Percentiles rank a stretch among this genome's conserved stretches.
Evolutionary conservation across 192 early-diverging fungal species (phyloP).

Genomic region (Coemansia sp.): DNA sequence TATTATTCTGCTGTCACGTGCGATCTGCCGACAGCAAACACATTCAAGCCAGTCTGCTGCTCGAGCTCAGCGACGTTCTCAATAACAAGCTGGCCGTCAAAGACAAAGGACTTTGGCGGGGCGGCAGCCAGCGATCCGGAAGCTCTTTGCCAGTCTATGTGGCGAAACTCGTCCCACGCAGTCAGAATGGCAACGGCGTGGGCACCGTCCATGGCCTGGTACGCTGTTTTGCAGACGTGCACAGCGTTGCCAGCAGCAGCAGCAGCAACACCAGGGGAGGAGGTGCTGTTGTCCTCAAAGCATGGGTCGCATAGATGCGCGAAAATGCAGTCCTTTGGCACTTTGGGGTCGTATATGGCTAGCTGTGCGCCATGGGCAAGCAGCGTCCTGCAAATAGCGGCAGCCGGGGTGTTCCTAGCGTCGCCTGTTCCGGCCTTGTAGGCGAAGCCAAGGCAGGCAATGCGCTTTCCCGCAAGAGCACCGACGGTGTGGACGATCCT

Average conservation of each 20-base stretch:
- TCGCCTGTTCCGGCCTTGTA: slow-evolving; percentile 96
- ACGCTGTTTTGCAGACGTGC: slow-evolving; percentile 62
- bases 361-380: slow-evolving; percentile 75
- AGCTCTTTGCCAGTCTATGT: slow-evolving; percentile 59
- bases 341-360: slow-evolving; percentile 90
- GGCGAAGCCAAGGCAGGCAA: slow-evolving; percentile 86
- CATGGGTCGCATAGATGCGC: slow-evolving; percentile 33
- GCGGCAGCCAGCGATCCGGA: slow-evolving; percentile 61
- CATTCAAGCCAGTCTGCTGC: slow-evolving; percentile 74
- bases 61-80: slow-evolving; percentile 64
- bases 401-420: slow-evolving; percentile 90
- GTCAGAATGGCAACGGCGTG: slow-evolving; percentile 82
- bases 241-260: slow-evolving; percentile 38
- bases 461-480: slow-evolving; percentile 74
- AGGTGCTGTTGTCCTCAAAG: not conserved
- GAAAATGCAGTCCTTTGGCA: slow-evolving; percentile 64
- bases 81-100: slow-evolving; percentile 82
- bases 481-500: slow-evolving; percentile 71
- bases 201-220: slow-evolving; percentile 67
- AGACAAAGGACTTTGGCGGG: slow-evolving; percentile 65
- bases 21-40: slow-evolving; percentile 61
- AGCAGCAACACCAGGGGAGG: not conserved
- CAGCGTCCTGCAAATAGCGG: slow-evolving; percentile 75
- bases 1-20: slow-evolving; percentile 5
- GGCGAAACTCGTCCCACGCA: slow-evolving; percentile 85